Conservation (phyloP, 305 asterid species). For the Lippia alba region DNA sequence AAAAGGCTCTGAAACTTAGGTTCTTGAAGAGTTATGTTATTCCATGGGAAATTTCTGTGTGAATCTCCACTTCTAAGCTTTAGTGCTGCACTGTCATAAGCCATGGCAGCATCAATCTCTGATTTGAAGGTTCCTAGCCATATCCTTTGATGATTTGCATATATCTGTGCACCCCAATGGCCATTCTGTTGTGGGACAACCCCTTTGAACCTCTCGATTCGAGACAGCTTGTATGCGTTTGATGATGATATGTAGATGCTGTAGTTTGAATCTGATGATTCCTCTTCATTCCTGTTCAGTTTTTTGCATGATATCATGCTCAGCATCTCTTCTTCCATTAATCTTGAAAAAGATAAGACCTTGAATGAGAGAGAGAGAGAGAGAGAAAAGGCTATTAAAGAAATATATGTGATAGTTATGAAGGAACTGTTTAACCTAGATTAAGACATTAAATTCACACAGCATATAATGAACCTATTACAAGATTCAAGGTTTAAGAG, state of each 20-base stretch:
- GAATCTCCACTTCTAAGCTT: constrained; percentile 58
- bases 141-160: constrained; percentile 60
- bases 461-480: not conserved
- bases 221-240: constrained; percentile 29
- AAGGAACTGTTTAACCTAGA: constrained; percentile 1
- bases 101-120: constrained; percentile 75
- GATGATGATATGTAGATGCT: constrained; percentile 23
- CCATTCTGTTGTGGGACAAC: constrained; percentile 69
- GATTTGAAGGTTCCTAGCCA: constrained; percentile 86
- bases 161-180: constrained; percentile 80
- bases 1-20: constrained; percentile 57
- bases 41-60: constrained; percentile 64
- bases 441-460: not conserved
- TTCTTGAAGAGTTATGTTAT: constrained; percentile 46
- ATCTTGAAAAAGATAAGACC: constrained; percentile 18
- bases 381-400: not conserved
- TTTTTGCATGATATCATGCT: constrained; percentile 36
- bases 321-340: constrained; percentile 42
- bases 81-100: constrained; percentile 76
- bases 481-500: constrained; percentile 3
- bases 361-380: not conserved
- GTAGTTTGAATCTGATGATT: constrained; percentile 47
- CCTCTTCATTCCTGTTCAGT: constrained; percentile 36
- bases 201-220: constrained; percentile 61
- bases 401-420: not conserved